Evolutionary conservation across 169 alveolate species (phyloP).

Genomic region (Cryptosporidium baileyi): DNA sequence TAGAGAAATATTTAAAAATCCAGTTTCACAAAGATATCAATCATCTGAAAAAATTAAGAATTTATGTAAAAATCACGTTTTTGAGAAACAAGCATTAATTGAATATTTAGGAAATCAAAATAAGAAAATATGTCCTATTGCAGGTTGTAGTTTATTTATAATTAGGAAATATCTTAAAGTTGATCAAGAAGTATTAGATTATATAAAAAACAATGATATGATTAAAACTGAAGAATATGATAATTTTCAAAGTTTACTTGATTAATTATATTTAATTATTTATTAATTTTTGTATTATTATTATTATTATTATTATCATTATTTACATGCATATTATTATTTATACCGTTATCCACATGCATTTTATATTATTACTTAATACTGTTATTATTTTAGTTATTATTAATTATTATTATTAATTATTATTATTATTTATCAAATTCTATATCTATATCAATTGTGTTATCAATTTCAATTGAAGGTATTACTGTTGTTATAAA

Average conservation of each 20-base stretch:
- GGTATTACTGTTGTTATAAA: conserved; percentile 85
- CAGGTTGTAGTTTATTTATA: conserved; percentile 26
- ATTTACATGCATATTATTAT: too few species aligned
- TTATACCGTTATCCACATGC: too few species aligned
- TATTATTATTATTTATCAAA: not conserved
- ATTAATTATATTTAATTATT: not conserved
- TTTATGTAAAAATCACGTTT: conserved; percentile 43
- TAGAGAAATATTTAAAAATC: conserved; percentile 16
- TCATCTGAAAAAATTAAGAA: not conserved
- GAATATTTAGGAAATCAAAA: conserved; percentile 38
- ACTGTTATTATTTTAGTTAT: not conserved
- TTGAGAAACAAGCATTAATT: conserved; percentile 41
- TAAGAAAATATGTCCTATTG: conserved; percentile 60
- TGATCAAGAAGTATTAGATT: conserved; percentile 49
- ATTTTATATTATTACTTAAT: too few species aligned
- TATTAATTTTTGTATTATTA: too few species aligned
- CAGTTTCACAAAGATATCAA: conserved; percentile 58
- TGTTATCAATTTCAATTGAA: conserved; percentile 85
- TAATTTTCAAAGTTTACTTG: not conserved
- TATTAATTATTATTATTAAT: not conserved
- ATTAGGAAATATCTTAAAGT: not conserved
- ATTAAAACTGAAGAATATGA: not conserved
- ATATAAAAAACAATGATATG: not conserved
- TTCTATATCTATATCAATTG: conserved; percentile 77
- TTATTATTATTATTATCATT: too few species aligned